These are phyloP conservation scores for Colletotrichum caudatum DNA, from an alignment of 2,329 filamentous ascomycete genomes.

Conservation along the genomic window DNA sequence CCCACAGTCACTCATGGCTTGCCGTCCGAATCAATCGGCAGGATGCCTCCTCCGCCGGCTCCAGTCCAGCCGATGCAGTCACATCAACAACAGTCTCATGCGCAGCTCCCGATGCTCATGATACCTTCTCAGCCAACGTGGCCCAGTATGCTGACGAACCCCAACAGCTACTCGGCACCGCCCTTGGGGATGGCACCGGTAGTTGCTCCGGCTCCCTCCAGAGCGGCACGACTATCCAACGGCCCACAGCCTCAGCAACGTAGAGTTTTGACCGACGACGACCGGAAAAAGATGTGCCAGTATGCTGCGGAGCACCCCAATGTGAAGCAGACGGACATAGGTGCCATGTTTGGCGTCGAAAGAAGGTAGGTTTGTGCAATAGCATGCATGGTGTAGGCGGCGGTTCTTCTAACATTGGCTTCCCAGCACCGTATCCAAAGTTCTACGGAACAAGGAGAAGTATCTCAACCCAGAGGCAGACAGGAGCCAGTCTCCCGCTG, in stretches of 20 bases:
- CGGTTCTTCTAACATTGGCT: constrained; percentile 48
- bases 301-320: constrained; percentile 92
- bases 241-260: constrained; percentile 72
- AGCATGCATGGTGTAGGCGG: background rate
- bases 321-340: constrained; percentile 96
- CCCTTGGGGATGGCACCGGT: constrained; percentile 69
- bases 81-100: constrained; percentile 53
- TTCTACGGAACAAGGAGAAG: constrained; percentile 92
- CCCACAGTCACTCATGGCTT: constrained; percentile 61
- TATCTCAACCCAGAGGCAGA: constrained; percentile 83
- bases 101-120: constrained; percentile 76
- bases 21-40: constrained; percentile 62
- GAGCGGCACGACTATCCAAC: constrained; percentile 63
- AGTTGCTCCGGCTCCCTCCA: constrained; percentile 61
- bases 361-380: constrained; percentile 79
- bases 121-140: constrained; percentile 76
- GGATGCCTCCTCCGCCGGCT: constrained; percentile 71
- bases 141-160: constrained; percentile 86
- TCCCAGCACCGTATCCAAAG: constrained; percentile 95
- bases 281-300: constrained; percentile 92
- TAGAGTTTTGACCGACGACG: constrained; percentile 90
- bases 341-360: constrained; percentile 94
- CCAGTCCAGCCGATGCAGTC: constrained; percentile 56
- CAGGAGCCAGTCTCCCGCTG: constrained; percentile 81
- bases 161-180: constrained; percentile 72